Evolutionary conservation across 1,139 yeast genomes (phyloP).

Genomic region (Debaryomycetaceae sp.): DNA sequence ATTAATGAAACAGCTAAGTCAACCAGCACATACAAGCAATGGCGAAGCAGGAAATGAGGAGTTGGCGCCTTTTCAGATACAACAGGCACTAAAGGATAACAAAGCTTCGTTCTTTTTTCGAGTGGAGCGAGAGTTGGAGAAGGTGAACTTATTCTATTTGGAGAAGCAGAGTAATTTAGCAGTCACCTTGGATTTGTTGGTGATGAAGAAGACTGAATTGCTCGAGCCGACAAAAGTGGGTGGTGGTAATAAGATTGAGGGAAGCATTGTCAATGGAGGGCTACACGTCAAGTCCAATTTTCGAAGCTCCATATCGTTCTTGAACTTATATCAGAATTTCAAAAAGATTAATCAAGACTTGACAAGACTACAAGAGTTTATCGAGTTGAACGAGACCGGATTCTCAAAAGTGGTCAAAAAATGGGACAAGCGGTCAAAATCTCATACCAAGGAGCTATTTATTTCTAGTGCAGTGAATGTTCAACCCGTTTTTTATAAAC

Average conservation of each 20-base stretch:
- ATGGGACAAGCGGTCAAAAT: conserved; percentile 96
- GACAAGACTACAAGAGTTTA: conserved; percentile 84
- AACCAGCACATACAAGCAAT: conserved; percentile 19
- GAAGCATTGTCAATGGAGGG: conserved; percentile 19
- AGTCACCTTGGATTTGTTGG: conserved; percentile 69
- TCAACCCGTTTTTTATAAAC: conserved; percentile 93
- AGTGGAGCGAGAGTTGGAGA: conserved; percentile 89
- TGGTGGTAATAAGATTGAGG: conserved; percentile 19
- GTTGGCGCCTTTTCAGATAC: conserved; percentile 32
- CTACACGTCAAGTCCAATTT: conserved; percentile 23
- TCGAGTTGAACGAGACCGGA: conserved; percentile 91
- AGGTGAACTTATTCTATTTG: conserved; percentile 83
- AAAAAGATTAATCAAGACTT: conserved; percentile 87
- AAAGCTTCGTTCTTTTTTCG: conserved; percentile 92
- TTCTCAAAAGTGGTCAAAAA: conserved; percentile 91
- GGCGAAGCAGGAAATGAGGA: conserved; percentile 12
- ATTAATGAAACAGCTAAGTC: conserved; percentile 65
- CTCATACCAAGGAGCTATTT: conserved; percentile 90
- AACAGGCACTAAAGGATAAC: conserved; percentile 75
- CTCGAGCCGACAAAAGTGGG: conserved; percentile 37
- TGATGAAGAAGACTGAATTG: conserved; percentile 66
- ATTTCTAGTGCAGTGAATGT: conserved; percentile 90
- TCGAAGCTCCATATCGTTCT: conserved; percentile 41
- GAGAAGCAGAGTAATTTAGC: conserved; percentile 87
- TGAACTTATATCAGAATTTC: conserved; percentile 76